Conservation (phyloP, 306 rosid species). For the Medicago lupulina region DNA sequence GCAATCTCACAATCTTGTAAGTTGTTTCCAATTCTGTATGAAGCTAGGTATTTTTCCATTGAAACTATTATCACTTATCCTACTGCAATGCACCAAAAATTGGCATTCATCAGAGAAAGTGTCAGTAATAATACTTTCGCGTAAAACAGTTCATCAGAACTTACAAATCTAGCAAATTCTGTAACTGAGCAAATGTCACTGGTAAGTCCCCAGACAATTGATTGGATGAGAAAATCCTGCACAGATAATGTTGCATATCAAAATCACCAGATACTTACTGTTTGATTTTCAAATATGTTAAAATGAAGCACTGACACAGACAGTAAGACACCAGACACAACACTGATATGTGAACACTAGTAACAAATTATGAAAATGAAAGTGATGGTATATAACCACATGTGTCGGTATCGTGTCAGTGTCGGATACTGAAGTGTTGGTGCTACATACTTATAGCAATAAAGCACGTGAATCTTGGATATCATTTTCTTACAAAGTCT, state of each 20-base stretch:
- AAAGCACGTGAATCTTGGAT: slow-evolving; percentile 29
- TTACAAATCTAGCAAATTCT: slow-evolving; percentile 71
- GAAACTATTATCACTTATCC: slow-evolving; percentile 81
- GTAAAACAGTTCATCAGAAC: slow-evolving; percentile 37
- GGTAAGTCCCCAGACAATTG: slow-evolving; percentile 72
- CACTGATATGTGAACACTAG: not conserved
- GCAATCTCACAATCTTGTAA: slow-evolving; percentile 71
- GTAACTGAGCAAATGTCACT: slow-evolving; percentile 54
- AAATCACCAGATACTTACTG: slow-evolving; percentile 1
- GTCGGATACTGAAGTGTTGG: not conserved
- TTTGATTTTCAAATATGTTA: too few species aligned
- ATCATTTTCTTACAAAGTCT: slow-evolving; percentile 61
- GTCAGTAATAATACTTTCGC: not conserved
- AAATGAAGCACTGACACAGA: not conserved
- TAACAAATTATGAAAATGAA: not conserved
- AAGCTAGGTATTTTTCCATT: slow-evolving; percentile 72
- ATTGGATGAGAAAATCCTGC: slow-evolving; percentile 83
- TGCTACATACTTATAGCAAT: not conserved
- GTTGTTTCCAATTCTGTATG: slow-evolving; percentile 73
- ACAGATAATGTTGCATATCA: slow-evolving; percentile 31
- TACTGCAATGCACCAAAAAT: slow-evolving; percentile 60
- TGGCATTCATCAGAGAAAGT: slow-evolving; percentile 24
- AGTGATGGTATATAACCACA: not conserved
- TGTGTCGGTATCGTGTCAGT: not conserved
- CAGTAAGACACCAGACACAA: not conserved